Evolutionary conservation across 2,329 filamentous ascomycete genomes (phyloP), one percentile per base, ranked within the genome.

Genomic region (Corinectria fuckeliana): DNA sequence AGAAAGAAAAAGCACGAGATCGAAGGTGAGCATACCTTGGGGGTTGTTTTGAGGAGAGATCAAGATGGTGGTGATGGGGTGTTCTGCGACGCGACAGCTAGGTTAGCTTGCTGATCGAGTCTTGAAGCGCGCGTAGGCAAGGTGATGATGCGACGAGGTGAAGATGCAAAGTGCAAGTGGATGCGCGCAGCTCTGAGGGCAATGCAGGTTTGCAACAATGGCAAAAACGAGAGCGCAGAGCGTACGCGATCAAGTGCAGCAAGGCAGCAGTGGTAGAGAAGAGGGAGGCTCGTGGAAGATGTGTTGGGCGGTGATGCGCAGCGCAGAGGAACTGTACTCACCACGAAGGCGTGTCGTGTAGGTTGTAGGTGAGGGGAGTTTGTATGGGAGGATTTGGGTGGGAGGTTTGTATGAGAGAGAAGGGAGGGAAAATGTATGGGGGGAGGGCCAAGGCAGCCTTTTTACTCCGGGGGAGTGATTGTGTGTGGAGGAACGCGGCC

Each of bases 391-490:
- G 76, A 76, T 80, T 83, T 82, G 74, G 78, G 77, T 82, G 81
- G 78, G 78, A 81, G 78, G 79, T 82, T 84, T 86, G 84, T 85
- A 85, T 86, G 83, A 84, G 79, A 81, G 78, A 82, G 81, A 83
- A 80, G 81, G 78, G 74, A 77, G 77, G 78, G 77, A 70, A 79
- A 80, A 79, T 81, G 81, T 82, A 83, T 81, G 81, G 81, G 81
- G 80, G 78, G 78, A 71, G 74, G 76, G 77, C 78, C 78, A 77
- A 77, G 78, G 79, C 79, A 79, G 80, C 82, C 82, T 86, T 87
- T 87, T 87, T 85, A 86, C 83, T 85, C 83, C 83, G 83, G 80
- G 81, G 76, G 82, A 82, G 81, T 86, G 83, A 85, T 86, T 86
- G 82, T 78, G 81, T 73, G 77, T 73, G 74, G 69, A 70, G 69